phyloP scores from a whole-genome alignment of 345 rosid species.

The Boechera stricta region DNA sequence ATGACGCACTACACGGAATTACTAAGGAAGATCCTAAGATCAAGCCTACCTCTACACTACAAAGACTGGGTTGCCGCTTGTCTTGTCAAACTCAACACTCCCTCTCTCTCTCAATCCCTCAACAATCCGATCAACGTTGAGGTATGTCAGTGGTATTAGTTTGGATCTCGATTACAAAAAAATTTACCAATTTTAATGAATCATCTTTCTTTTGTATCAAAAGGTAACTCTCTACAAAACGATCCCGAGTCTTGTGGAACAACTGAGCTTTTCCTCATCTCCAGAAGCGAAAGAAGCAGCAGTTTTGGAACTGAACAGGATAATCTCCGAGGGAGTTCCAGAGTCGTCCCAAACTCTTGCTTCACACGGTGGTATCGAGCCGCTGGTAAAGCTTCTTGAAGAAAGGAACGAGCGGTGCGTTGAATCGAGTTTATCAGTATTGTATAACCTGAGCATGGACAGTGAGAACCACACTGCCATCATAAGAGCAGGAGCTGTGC shows the following conservation, averaged over 20 bases:
- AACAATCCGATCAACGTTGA: constrained; percentile 66
- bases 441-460: constrained; percentile 86
- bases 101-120: constrained; percentile 43
- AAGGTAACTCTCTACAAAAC: constrained; percentile 58
- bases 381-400: constrained; percentile 67
- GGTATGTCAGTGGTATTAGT: constrained; percentile 51
- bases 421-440: constrained; percentile 71
- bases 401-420: constrained; percentile 62
- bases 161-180: background rate
- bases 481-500: constrained; percentile 78
- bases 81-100: constrained; percentile 66
- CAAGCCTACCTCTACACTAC: constrained; percentile 46
- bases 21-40: constrained; percentile 47
- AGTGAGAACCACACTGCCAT: constrained; percentile 74
- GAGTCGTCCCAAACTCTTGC: constrained; percentile 67
- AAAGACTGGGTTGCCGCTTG: constrained; percentile 87
- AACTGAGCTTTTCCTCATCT: constrained; percentile 57
- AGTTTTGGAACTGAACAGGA: constrained; percentile 76
- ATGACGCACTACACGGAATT: constrained; percentile 1
- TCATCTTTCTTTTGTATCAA: background rate
- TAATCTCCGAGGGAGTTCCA: constrained; percentile 68
- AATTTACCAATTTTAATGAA: background rate
- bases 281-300: constrained; percentile 72
- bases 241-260: constrained; percentile 77
- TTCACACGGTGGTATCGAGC: constrained; percentile 67